These are phyloP conservation scores for Aspergillus leporis DNA, from an alignment of 495 filamentous ascomycete genomes.

Conservation along the genomic window DNA sequence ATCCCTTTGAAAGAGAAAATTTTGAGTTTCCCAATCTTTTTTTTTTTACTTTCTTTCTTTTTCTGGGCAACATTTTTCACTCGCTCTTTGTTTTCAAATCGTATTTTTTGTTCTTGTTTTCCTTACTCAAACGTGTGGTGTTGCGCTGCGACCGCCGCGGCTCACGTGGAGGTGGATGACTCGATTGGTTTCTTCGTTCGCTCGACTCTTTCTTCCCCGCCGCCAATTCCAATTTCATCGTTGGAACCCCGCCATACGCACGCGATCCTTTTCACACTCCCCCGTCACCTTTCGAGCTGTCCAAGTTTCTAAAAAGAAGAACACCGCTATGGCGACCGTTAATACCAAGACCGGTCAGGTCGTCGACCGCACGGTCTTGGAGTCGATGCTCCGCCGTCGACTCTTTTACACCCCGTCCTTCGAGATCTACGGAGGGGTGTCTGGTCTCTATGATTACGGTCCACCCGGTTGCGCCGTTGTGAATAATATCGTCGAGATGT, in stretches of 20 bases:
- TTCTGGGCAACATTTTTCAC: background rate
- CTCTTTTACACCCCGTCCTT: conserved; percentile 95
- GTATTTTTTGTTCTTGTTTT: conserved; percentile 7
- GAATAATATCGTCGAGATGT: conserved; percentile 84
- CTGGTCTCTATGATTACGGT: conserved; percentile 84
- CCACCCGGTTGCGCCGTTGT: conserved; percentile 77
- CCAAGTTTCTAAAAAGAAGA: conserved; percentile 25
- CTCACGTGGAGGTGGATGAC: conserved; percentile 44
- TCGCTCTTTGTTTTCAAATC: background rate
- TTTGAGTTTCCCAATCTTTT: background rate
- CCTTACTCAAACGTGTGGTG: conserved; percentile 3
- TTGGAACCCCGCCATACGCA: conserved; percentile 16
- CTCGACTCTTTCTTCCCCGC: conserved; percentile 42
- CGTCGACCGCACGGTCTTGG: conserved; percentile 77
- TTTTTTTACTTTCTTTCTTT: conserved; percentile 3
- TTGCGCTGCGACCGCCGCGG: conserved; percentile 20
- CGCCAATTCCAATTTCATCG: conserved; percentile 22
- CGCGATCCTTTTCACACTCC: conserved; percentile 22
- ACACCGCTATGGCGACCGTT: conserved; percentile 59
- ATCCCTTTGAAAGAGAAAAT: background rate
- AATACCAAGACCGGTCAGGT: conserved; percentile 84
- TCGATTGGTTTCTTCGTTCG: conserved; percentile 38
- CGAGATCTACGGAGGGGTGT: conserved; percentile 88
- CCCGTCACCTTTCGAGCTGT: conserved; percentile 19
- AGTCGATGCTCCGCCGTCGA: conserved; percentile 81